Evolutionary conservation across 768 basidiomycete species (phyloP).

Genomic region (Suillus fuscotomentosus): DNA sequence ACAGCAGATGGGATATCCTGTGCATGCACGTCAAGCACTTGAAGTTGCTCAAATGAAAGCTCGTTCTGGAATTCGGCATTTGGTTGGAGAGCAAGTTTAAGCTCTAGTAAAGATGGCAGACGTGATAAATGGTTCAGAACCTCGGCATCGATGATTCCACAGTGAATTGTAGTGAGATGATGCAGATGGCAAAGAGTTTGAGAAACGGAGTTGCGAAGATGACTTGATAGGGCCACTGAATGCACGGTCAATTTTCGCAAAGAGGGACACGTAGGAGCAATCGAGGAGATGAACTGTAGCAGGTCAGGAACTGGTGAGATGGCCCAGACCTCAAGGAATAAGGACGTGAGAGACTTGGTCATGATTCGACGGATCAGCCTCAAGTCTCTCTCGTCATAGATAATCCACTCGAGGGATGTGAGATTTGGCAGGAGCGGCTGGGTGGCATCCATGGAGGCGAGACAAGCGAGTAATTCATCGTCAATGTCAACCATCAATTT

Average conservation of each 20-base stretch:
- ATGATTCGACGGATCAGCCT: not conserved
- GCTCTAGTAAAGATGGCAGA: conserved; percentile 16
- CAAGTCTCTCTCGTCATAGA: not conserved
- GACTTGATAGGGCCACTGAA: not conserved
- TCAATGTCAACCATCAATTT: conserved; percentile 1
- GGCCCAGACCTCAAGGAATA: not conserved
- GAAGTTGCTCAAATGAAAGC: not conserved
- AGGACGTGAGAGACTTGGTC: not conserved
- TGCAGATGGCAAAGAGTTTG: not conserved
- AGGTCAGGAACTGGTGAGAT: not conserved
- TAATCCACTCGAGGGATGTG: conserved; percentile 22
- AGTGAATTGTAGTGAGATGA: conserved; percentile 2
- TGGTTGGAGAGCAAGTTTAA: not conserved
- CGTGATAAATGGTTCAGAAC: conserved; percentile 24
- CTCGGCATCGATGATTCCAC: conserved; percentile 12
- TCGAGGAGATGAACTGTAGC: conserved; percentile 1
- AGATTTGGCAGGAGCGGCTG: conserved; percentile 28
- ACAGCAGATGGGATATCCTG: not conserved
- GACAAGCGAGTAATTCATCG: not conserved
- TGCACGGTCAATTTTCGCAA: not conserved
- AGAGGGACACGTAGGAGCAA: not conserved
- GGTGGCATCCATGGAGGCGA: conserved; percentile 5
- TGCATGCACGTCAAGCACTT: not conserved
- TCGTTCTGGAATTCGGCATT: not conserved
- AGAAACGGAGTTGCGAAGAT: not conserved